Evolutionary conservation across 495 filamentous ascomycete genomes (phyloP).

Genomic region (Hyaloscypha bicolor): DNA sequence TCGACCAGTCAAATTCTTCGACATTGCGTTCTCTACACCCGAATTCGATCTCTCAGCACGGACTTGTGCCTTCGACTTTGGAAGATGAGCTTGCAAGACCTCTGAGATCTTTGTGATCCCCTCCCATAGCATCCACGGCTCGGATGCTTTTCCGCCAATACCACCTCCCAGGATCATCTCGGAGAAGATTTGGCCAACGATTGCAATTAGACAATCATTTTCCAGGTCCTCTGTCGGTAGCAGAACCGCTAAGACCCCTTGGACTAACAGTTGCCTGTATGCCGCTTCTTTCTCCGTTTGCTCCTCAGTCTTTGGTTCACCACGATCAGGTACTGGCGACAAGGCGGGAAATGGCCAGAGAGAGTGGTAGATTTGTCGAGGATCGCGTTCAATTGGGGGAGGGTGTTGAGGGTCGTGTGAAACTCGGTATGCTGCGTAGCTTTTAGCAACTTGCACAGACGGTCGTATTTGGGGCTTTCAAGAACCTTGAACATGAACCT

Average conservation of each 20-base stretch:
- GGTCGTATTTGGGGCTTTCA: conserved; percentile 15
- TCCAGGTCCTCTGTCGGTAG: conserved; percentile 91
- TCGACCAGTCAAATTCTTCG: conserved; percentile 39
- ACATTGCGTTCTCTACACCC: conserved; percentile 37
- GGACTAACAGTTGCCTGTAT: conserved; percentile 81
- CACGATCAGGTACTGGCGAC: conserved; percentile 67
- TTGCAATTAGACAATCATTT: conserved; percentile 76
- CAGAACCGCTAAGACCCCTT: conserved; percentile 75
- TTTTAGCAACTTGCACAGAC: conserved; percentile 4
- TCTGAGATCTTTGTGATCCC: conserved; percentile 66
- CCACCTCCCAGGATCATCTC: conserved; percentile 81
- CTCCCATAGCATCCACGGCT: conserved; percentile 87
- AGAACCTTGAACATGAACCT: conserved; percentile 80
- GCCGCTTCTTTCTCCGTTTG: conserved; percentile 76
- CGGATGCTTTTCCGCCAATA: conserved; percentile 73
- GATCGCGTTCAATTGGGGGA: conserved; percentile 58
- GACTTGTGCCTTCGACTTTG: conserved; percentile 32
- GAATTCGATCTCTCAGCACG: conserved; percentile 32
- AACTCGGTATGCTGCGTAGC: conserved; percentile 53
- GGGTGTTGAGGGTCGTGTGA: conserved; percentile 53
- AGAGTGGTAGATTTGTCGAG: conserved; percentile 76
- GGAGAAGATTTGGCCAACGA: conserved; percentile 83
- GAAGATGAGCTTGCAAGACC: conserved; percentile 35
- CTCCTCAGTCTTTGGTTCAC: conserved; percentile 48
- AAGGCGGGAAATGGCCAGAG: conserved; percentile 79